These are phyloP conservation scores for Russula sp. DNA, from an alignment of 768 basidiomycete species.

Conservation along the genomic window DNA sequence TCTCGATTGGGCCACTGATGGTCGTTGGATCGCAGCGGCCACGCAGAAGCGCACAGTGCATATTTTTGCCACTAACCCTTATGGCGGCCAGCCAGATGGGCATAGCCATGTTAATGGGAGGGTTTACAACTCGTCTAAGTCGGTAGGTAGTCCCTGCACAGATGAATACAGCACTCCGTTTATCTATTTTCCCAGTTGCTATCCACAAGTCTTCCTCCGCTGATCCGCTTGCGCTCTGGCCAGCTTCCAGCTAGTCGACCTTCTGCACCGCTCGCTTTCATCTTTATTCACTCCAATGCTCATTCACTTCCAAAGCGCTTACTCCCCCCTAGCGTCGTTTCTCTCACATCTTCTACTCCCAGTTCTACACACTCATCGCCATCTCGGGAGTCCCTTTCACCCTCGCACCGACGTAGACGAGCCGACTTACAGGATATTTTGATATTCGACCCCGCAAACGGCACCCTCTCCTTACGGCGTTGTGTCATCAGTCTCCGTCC, in stretches of 20 bases:
- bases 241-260: constrained; percentile 24
- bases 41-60: constrained; percentile 60
- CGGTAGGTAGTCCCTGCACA: constrained; percentile 33
- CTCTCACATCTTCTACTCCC: constrained; percentile 27
- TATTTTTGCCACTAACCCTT: constrained; percentile 70
- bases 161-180: neutral
- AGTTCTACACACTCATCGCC: constrained; percentile 28
- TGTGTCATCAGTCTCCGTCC: constrained; percentile 38
- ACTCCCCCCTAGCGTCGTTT: constrained; percentile 28
- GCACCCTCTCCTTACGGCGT: constrained; percentile 48
- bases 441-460: constrained; percentile 55
- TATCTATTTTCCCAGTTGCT: constrained; percentile 37
- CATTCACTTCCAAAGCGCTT: constrained; percentile 34
- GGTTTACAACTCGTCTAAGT: constrained; percentile 45
- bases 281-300: constrained; percentile 39
- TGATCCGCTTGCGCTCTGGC: constrained; percentile 43
- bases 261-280: constrained; percentile 44
- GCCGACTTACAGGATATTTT: constrained; percentile 58
- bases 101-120: constrained; percentile 51
- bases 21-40: constrained; percentile 62
- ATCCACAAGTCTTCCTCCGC: constrained; percentile 46
- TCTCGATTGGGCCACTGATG: constrained; percentile 48
- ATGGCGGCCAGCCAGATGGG: constrained; percentile 61
- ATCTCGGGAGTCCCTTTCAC: constrained; percentile 26
- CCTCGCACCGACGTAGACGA: constrained; percentile 27